phyloP scores from a whole-genome alignment of 495 filamentous ascomycete species.

The Penicillium salamii region DNA sequence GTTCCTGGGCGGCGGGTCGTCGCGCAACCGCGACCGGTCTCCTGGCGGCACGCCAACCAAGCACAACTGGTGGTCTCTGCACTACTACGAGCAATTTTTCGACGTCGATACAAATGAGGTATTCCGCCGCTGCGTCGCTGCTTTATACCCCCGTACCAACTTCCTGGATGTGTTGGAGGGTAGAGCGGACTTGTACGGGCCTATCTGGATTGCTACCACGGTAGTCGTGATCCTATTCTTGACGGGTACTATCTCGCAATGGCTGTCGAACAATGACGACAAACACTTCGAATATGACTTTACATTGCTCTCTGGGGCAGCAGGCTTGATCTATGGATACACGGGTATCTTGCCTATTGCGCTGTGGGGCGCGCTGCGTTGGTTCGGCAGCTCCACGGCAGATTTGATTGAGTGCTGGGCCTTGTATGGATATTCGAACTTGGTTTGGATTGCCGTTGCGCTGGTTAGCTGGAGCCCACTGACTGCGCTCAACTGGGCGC shows the following conservation, averaged over 20 bases:
- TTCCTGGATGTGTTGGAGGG: constrained; percentile 96
- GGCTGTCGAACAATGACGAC: constrained; percentile 61
- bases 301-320: constrained; percentile 73
- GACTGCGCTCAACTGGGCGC: constrained; percentile 84
- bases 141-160: constrained; percentile 84
- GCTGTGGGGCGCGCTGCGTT: constrained; percentile 85
- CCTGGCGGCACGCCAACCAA: constrained; percentile 59
- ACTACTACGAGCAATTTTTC: constrained; percentile 97
- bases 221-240: constrained; percentile 94
- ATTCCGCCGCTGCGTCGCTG: constrained; percentile 74
- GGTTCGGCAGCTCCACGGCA: constrained; percentile 85
- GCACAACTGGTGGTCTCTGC: constrained; percentile 84
- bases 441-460: constrained; percentile 95
- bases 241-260: constrained; percentile 90
- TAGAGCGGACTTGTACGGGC: constrained; percentile 94
- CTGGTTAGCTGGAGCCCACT: constrained; percentile 85
- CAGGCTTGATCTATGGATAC: constrained; percentile 91
- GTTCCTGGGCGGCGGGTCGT: constrained; percentile 57
- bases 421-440: constrained; percentile 90
- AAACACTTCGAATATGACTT: constrained; percentile 84
- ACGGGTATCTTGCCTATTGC: constrained; percentile 77
- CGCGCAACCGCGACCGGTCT: constrained; percentile 40
- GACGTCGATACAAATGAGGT: constrained; percentile 93
- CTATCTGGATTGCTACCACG: constrained; percentile 98
- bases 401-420: constrained; percentile 86